These are phyloP conservation scores for Penicillium psychrofluorescens DNA, from an alignment of 495 filamentous ascomycete genomes.

Conservation along the genomic window DNA sequence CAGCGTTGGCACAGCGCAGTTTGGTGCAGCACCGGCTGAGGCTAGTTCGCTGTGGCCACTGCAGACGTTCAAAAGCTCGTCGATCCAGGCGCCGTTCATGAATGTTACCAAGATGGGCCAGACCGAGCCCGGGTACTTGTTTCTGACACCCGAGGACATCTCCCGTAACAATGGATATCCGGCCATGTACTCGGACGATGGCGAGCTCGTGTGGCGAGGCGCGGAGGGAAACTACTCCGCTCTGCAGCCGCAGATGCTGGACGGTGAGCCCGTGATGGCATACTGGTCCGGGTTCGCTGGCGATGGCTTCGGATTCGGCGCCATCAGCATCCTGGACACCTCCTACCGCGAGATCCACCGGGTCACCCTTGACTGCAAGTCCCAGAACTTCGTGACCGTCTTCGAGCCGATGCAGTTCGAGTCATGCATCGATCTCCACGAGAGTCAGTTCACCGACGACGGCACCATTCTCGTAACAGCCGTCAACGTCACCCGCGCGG, in stretches of 20 bases:
- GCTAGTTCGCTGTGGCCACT: constrained; percentile 8
- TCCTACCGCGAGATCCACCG: constrained; percentile 36
- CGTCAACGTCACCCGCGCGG: constrained; percentile 39
- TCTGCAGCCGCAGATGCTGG: constrained; percentile 14
- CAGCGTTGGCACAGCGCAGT: background rate
- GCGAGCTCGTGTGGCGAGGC: constrained; percentile 21
- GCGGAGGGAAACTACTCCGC: constrained; percentile 8
- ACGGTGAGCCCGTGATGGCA: constrained; percentile 17
- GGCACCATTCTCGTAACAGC: constrained; percentile 46
- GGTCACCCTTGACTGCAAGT: constrained; percentile 13
- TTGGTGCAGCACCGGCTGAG: background rate
- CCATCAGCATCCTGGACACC: constrained; percentile 31
- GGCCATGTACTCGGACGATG: constrained; percentile 20
- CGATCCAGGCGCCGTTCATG: constrained; percentile 14
- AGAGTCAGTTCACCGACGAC: constrained; percentile 33
- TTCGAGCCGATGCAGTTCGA: constrained; percentile 7
- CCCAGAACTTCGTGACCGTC: constrained; percentile 14
- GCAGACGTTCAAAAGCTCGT: constrained; percentile 12
- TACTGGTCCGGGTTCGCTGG: constrained; percentile 17
- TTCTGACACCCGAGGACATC: constrained; percentile 12
- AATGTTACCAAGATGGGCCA: constrained; percentile 20
- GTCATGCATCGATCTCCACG: constrained; percentile 31
- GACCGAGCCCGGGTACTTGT: constrained; percentile 18
- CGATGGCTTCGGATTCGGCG: constrained; percentile 23
- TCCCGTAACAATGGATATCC: constrained; percentile 4